These are phyloP conservation scores for Mangifera indica DNA, from an alignment of 345 rosid species.

Conservation along the genomic window DNA sequence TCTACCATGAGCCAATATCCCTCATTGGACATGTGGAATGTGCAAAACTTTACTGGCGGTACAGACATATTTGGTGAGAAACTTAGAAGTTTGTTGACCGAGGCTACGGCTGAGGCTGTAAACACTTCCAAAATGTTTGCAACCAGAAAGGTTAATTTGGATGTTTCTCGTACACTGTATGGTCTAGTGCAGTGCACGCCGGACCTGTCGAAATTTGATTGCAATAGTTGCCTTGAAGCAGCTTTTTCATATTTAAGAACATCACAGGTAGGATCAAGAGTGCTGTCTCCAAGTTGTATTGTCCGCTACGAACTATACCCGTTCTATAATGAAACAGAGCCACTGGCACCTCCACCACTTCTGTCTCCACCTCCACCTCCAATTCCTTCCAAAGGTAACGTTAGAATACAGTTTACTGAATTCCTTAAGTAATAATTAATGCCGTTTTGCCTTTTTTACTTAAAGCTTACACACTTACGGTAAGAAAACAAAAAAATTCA, in stretches of 20 bases:
- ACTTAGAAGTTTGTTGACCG: constrained; percentile 5
- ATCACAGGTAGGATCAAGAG: constrained; percentile 21
- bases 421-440: no score
- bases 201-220: constrained; percentile 25
- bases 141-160: neutral
- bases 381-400: no score
- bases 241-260: no score
- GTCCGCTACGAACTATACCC: no score
- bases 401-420: no score
- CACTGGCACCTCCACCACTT: no score
- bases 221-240: constrained; percentile 15
- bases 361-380: no score
- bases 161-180: neutral
- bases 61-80: neutral
- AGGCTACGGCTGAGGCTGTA: neutral
- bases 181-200: constrained; percentile 34
- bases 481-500: no score
- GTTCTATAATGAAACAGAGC: no score
- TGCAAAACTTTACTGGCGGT: no score
- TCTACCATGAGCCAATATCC: neutral
- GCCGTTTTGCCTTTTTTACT: no score
- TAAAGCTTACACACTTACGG: no score
- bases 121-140: constrained; percentile 12
- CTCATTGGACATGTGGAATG: neutral
- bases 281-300: constrained; percentile 19